A percentile compares a stretch with the other conserved stretches of the same genome.
These are phyloP conservation scores for Centrapalus pauciflorus DNA, from an alignment of 129 eudicot species.

Conservation along the genomic window DNA sequence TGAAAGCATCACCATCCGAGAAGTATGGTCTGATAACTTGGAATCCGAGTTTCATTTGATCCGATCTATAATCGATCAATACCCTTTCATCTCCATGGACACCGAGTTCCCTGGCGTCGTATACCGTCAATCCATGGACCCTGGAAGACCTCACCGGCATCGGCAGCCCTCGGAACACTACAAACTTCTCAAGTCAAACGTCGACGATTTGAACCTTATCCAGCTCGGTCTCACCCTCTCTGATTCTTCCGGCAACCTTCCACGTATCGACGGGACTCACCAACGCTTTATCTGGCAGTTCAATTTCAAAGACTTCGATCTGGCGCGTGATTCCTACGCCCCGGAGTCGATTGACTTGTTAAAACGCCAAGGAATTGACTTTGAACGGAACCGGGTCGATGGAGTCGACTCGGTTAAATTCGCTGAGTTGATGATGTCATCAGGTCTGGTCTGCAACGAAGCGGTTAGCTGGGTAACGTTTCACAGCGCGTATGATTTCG, in stretches of 20 bases:
- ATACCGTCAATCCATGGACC: background rate
- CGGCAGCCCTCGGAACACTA: conserved; percentile 46
- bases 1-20: conserved; percentile 43
- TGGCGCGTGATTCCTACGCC: conserved; percentile 58
- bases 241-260: conserved; percentile 66
- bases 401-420: conserved; percentile 64
- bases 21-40: conserved; percentile 65
- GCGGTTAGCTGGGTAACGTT: conserved; percentile 85
- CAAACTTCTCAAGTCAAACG: conserved; percentile 57
- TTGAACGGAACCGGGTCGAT: conserved; percentile 37
- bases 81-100: conserved; percentile 79
- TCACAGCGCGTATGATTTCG: conserved; percentile 88
- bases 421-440: conserved; percentile 72
- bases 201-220: conserved; percentile 60
- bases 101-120: conserved; percentile 86
- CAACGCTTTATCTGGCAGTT: conserved; percentile 63
- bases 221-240: conserved; percentile 73
- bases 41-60: conserved; percentile 55
- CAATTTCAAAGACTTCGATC: conserved; percentile 65
- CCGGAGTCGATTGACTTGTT: conserved; percentile 61
- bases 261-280: conserved; percentile 33
- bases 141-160: background rate
- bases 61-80: conserved; percentile 43
- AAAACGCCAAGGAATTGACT: conserved; percentile 61
- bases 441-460: conserved; percentile 64